Base-by-base conservation (phyloP, 2,329 filamentous ascomycete species). In the Penicillium sp. region DNA sequence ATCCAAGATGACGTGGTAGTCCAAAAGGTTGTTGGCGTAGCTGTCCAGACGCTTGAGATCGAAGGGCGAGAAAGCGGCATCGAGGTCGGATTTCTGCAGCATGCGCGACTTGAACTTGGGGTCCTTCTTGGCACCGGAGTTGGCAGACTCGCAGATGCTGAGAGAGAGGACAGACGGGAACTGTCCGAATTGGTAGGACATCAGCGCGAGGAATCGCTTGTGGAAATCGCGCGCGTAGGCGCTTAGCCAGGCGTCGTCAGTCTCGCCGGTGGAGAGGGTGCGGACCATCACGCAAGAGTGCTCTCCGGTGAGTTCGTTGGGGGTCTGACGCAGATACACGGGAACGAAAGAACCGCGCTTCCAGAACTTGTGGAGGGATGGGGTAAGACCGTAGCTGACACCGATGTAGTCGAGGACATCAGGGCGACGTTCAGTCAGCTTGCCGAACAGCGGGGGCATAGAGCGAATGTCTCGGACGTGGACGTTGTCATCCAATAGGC, bases 211-310 rank as follows among this genome's bases (percentile, higher is more conserved):
- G 80, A 97, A 97, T n/a, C 96, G 88, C 62, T 86, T 88, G 70
- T 97, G 93, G 83, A 97, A 99, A 74, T 99, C 94, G 61, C 89
- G 86, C 4, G 93, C 85, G 70, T 96, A 99, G 2, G 92, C 91
- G 17, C 90, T 91, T 0, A 97, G 86, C 94, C 94, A 97, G 68
- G 85, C 86, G 65, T 96, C 91, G 42, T 86, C 87, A 29, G 77
- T 73, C 27, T 79, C 78, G 0, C 77, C 76, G 50, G 80, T 75
- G 7, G 53, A 35, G 3, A 99, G 82, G 1, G 92, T 89, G 57
- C 91, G 86, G 49, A 99, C 83, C 96, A 99, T 99, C 29, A 99
- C 93, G 72, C 92, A 97, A 0, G 94, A 96, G 73, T 99, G 94
- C 76, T 99, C 94, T 55, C 94, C 94, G 0, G 96, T 99, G 45